Evolutionary conservation across 805 yeast genomes (phyloP).

Genomic region (Sungouiella thailandica): DNA sequence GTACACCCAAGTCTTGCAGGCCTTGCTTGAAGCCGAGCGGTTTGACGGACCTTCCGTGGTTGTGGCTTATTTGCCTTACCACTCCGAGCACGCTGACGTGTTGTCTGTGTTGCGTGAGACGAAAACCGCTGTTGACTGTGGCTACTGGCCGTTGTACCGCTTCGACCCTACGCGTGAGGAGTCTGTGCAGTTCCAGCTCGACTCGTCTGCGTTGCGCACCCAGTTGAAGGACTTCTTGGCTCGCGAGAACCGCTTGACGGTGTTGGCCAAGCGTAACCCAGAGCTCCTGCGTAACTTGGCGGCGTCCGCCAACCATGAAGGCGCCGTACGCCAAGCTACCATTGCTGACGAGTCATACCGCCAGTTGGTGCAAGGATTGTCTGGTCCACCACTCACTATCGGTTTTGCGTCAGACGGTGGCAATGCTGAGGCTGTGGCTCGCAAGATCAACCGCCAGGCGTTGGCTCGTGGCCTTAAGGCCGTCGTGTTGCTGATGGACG

Average conservation of each 20-base stretch:
- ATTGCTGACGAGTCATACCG: constrained; percentile 75
- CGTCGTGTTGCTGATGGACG: constrained; percentile 64
- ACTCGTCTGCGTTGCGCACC: constrained; percentile 75
- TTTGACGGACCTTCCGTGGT: constrained; percentile 89
- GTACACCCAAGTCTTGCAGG: constrained; percentile 86
- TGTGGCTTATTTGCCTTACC: constrained; percentile 82
- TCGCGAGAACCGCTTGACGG: constrained; percentile 81
- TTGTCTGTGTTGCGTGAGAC: constrained; percentile 79
- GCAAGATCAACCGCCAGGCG: constrained; percentile 73
- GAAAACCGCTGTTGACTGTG: constrained; percentile 83
- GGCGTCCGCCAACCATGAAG: constrained; percentile 53
- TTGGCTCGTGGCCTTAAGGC: constrained; percentile 73
- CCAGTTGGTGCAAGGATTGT: constrained; percentile 74
- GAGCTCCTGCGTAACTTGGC: constrained; percentile 69
- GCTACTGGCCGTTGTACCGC: constrained; percentile 95
- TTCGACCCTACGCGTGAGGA: constrained; percentile 61
- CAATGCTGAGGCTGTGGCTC: constrained; percentile 77
- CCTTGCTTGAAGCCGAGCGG: constrained; percentile 83
- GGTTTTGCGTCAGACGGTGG: constrained; percentile 93
- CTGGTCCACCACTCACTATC: constrained; percentile 87
- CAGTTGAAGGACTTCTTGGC: constrained; percentile 77
- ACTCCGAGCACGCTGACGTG: constrained; percentile 59
- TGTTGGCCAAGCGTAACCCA: constrained; percentile 69
- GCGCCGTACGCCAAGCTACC: constrained; percentile 53
- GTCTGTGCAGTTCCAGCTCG: constrained; percentile 66